Conservation (phyloP, 768 basidiomycete genomes). For the Paxillus rubicundulus region DNA sequence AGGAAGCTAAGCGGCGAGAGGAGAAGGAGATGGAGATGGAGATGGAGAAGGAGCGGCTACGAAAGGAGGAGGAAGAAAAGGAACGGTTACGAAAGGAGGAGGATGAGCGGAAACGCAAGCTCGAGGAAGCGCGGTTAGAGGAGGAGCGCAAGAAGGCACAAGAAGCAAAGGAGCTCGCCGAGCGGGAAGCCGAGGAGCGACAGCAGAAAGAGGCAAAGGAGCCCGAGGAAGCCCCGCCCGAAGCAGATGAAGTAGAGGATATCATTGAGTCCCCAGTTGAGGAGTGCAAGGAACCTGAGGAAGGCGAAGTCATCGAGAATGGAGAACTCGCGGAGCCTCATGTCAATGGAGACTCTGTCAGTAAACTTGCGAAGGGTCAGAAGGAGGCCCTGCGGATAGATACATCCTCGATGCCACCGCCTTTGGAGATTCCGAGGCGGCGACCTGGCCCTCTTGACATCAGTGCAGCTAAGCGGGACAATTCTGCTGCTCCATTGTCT, state of each 20-base stretch:
- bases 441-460: conserved; percentile 78
- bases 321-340: conserved; percentile 28
- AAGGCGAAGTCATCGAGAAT: conserved; percentile 34
- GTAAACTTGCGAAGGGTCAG: conserved; percentile 35
- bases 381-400: conserved; percentile 67
- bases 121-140: conserved; percentile 25
- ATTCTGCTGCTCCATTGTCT: conserved; percentile 39
- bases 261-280: conserved; percentile 38
- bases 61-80: conserved; percentile 40
- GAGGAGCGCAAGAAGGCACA: conserved; percentile 31
- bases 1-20: conserved; percentile 38
- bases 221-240: conserved; percentile 27
- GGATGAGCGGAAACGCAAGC: conserved; percentile 35
- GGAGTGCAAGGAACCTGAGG: conserved; percentile 46
- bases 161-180: conserved; percentile 40
- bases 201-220: conserved; percentile 20
- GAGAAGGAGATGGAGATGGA: conserved; percentile 43
- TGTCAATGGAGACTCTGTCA: conserved; percentile 38
- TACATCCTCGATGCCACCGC: conserved; percentile 45
- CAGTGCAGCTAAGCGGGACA: conserved; percentile 44
- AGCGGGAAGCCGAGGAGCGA: conserved; percentile 34
- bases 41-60: conserved; percentile 39
- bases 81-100: conserved; percentile 31
- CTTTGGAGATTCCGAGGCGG: conserved; percentile 39
- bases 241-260: conserved; percentile 37